Base-by-base conservation (phyloP, 805 yeast species). In the Vanderwaltozyma verrucispora region DNA sequence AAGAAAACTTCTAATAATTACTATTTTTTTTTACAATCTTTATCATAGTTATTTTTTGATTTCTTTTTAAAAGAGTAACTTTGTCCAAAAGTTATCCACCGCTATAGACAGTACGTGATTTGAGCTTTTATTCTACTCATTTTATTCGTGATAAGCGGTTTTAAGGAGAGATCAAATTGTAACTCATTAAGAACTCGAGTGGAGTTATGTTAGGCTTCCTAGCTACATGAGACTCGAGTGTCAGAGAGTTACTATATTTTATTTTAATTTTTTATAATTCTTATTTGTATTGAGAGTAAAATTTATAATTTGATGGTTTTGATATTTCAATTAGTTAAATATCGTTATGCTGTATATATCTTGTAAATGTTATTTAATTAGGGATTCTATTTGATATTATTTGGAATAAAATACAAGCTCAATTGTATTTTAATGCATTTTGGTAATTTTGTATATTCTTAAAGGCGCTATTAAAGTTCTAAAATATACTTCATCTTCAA, bases 11-110 rank as follows among this genome's bases (percentile, higher is more conserved):
- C n/a, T 18, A 11, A 12, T 21, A 31, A 29, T 27, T 24, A 23
- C 15, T 18, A 23, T 27, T 26, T 32, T 13, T 21, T n/a, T 28
- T 6, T 10, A 11, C 28, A 16, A n/a, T 21, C 23, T 21, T 21
- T 21, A 21, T 21, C 23, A 21, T 52, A 51, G 48, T 46, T 54
- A 46, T 44, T 56, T 59, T 58, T 17, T 29, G 5, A 27, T 33
- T 29, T 35, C 24, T 36, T 38, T 31, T 30, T 23, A 32, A 48
- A 41, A 37, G 23, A 33, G 35, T 44, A 56, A 73, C 79, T 74
- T 74, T 75, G 78, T 75, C 79, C 79, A 71, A 74, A 73, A 70
- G 62, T 68, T 56, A 64, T 71, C 80, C 80, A 66, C 72, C 76
- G 68, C 77, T 60, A 54, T 64, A 75, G 82, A 75, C 82, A 75